These are phyloP conservation scores for Fusarium continuum DNA, from an alignment of 2,329 filamentous ascomycete genomes.

Conservation along the genomic window DNA sequence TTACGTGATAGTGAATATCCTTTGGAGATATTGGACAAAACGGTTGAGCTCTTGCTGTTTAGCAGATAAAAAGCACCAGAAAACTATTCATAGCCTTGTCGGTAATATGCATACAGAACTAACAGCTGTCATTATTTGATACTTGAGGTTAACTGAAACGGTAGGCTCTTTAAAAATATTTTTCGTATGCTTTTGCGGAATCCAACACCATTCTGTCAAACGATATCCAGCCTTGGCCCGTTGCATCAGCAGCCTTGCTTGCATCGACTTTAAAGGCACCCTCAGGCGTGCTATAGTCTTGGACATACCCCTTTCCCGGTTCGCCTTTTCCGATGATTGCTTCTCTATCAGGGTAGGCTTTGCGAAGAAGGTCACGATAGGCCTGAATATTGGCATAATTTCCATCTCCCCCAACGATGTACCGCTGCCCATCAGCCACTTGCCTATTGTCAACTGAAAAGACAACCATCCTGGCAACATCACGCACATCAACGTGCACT, in stretches of 20 bases:
- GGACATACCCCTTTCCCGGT: not conserved
- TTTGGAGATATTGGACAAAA: too few relatives aligned
- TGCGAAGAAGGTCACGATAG: slow-evolving; percentile 10
- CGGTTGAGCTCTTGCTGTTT: too few relatives aligned
- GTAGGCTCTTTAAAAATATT: not conserved
- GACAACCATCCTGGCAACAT: slow-evolving; percentile 10
- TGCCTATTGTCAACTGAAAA: slow-evolving; percentile 4
- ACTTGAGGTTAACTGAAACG: not conserved
- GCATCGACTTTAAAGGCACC: not conserved
- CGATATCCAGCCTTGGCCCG: slow-evolving; percentile 4
- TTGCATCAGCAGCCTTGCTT: slow-evolving; percentile 2
- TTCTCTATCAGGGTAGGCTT: not conserved
- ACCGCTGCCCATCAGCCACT: slow-evolving; percentile 12
- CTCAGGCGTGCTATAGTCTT: not conserved
- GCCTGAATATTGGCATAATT: slow-evolving; percentile 15
- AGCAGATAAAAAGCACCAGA: too few relatives aligned
- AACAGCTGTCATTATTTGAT: too few relatives aligned
- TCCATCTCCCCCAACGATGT: slow-evolving; percentile 1
- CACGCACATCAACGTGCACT: slow-evolving; percentile 18
- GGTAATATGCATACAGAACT: not conserved
- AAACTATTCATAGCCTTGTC: not conserved
- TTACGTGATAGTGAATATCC: too few relatives aligned
- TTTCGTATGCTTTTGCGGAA: slow-evolving; percentile 6
- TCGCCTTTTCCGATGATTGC: not conserved
- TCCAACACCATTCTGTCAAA: slow-evolving; percentile 10